These are phyloP conservation scores for Aspergillus bertholletiae DNA, from an alignment of 495 filamentous ascomycete species.

Conservation along the genomic window DNA sequence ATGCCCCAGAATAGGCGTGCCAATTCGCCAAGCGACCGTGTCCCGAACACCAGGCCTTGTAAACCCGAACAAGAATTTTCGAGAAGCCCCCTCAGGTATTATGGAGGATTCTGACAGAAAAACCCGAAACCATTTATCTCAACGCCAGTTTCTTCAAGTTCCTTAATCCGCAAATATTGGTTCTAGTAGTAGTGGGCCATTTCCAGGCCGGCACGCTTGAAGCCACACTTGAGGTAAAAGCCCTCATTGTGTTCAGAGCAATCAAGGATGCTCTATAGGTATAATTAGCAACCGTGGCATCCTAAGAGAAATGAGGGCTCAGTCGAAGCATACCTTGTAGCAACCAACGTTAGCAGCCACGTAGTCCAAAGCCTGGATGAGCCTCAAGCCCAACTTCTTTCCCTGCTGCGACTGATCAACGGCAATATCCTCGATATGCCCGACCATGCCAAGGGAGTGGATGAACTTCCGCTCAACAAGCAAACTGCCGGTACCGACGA, in stretches of 20 bases:
- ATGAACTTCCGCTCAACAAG: conserved; percentile 67
- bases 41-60: neutral
- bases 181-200: conserved; percentile 92
- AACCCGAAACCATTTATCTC: conserved; percentile 28
- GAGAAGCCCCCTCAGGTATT: neutral
- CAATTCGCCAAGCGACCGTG: neutral
- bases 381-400: conserved; percentile 87
- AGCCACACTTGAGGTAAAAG: conserved; percentile 98
- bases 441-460: conserved; percentile 57
- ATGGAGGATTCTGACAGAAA: conserved; percentile 14
- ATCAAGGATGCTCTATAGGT: conserved; percentile 61
- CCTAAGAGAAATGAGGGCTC: neutral
- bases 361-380: conserved; percentile 92
- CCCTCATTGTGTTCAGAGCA: conserved; percentile 87
- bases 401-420: conserved; percentile 92
- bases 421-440: conserved; percentile 98
- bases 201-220: conserved; percentile 86
- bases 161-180: neutral
- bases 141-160: conserved; percentile 8
- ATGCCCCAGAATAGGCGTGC: neutral
- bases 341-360: conserved; percentile 82
- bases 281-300: conserved; percentile 8
- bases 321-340: conserved; percentile 69
- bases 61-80: conserved; percentile 32
- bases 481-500: conserved; percentile 86